Conservation (phyloP, 352 stramenopile genomes). For the Pythium diclinum region DNA sequence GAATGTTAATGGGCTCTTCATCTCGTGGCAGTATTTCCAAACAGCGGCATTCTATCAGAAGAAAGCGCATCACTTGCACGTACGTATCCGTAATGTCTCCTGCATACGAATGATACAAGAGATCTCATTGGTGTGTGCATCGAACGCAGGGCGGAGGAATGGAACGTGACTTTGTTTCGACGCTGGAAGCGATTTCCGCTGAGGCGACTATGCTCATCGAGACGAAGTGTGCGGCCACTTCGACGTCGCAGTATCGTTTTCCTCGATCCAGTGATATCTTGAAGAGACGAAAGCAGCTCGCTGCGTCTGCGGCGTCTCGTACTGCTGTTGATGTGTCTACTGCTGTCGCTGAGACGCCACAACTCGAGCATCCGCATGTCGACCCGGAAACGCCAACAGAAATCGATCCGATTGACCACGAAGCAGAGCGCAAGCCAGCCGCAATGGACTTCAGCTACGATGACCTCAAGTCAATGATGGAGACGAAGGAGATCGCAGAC, state of each 20-base stretch:
- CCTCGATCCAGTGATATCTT: slow-evolving; percentile 14
- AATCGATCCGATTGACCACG: neutral
- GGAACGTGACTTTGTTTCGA: neutral
- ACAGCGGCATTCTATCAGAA: slow-evolving; percentile 24
- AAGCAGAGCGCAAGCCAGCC: neutral
- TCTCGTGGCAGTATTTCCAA: slow-evolving; percentile 9
- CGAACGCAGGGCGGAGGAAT: slow-evolving; percentile 1
- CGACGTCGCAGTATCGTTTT: slow-evolving; percentile 1
- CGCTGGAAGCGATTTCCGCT: slow-evolving; percentile 2
- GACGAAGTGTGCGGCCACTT: neutral
- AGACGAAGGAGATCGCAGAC: slow-evolving; percentile 27
- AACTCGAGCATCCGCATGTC: too few relatives aligned
- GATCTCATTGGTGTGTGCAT: too few relatives aligned
- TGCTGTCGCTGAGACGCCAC: neutral
- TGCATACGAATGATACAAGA: too few relatives aligned
- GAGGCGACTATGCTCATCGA: slow-evolving; percentile 4
- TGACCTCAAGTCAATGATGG: slow-evolving; percentile 66
- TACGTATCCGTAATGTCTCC: too few relatives aligned
- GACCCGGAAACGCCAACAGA: neutral
- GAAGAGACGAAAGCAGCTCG: neutral
- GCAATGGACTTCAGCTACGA: slow-evolving; percentile 36
- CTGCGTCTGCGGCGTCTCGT: too few relatives aligned
- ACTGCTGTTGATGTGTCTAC: neutral
- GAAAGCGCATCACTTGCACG: slow-evolving; percentile 12
- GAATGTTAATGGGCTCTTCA: neutral